Percentiles rank a stretch among this genome's conserved stretches.
phyloP scores from a whole-genome alignment of 495 filamentous ascomycete species.

The Tuber borchii region DNA sequence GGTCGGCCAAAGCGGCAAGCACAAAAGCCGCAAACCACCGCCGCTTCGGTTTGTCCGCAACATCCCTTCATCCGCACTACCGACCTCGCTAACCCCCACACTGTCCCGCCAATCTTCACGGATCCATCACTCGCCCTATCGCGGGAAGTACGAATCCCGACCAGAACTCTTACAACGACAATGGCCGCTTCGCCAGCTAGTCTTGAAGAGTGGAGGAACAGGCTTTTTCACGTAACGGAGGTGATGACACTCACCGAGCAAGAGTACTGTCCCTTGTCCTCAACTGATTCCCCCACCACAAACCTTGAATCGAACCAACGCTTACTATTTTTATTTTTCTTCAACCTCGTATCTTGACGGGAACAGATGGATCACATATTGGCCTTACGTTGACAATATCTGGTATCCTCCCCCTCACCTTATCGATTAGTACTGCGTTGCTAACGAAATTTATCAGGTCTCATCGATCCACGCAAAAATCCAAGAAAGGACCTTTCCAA shows the following conservation, averaged over 20 bases:
- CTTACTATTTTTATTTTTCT: constrained; percentile 27
- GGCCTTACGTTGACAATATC: constrained; percentile 84
- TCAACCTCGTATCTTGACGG: constrained; percentile 9
- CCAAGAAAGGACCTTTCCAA: constrained; percentile 76
- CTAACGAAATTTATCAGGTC: constrained; percentile 40
- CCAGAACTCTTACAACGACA: constrained; percentile 22
- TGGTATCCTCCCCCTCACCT: constrained; percentile 50
- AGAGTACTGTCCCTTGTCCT: constrained; percentile 54
- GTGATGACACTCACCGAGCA: constrained; percentile 69
- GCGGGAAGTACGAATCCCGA: constrained; percentile 23
- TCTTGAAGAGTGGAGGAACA: constrained; percentile 65
- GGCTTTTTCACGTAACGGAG: constrained; percentile 70
- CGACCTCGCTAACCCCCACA: constrained; percentile 38
- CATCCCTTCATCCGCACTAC: constrained; percentile 33
- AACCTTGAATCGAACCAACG: constrained; percentile 6
- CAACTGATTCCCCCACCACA: background rate
- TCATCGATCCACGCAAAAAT: constrained; percentile 77
- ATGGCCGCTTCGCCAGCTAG: constrained; percentile 28
- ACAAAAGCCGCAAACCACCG: constrained; percentile 26
- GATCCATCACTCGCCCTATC: constrained; percentile 26
- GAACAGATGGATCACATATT: constrained; percentile 74
- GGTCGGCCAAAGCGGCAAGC: constrained; percentile 29
- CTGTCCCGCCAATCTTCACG: constrained; percentile 32
- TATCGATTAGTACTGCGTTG: constrained; percentile 5
- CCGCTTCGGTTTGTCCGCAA: constrained; percentile 34